Evolutionary conservation across 2,329 filamentous ascomycete species (phyloP), one percentile per base, ranked within the genome.

Genomic region (Pseudomassariella vexata): DNA sequence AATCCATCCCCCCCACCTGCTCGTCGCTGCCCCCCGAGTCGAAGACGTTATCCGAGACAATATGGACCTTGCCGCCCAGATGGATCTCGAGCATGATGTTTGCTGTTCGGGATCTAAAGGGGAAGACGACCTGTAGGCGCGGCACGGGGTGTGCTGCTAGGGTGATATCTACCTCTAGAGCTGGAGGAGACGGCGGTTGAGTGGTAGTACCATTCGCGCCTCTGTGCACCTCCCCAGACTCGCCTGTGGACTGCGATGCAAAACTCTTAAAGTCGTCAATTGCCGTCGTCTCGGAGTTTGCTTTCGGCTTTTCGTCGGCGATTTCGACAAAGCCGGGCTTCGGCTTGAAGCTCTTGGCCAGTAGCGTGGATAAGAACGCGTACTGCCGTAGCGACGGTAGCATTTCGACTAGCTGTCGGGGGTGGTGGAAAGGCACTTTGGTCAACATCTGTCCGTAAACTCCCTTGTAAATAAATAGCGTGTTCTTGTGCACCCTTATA

Each of bases 311-410:
- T 22, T 41, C 27, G 19, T 36, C 22, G 16, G 41, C 22, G 25
- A 42, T 26, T 32, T 44, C 35, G 8, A 42, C 35, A 6, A 47
- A 54, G 21, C 23, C 38, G 19, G 47, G 32, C 27, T 50, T 53
- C 4, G 58, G 49, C 21, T 62, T 64, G 47, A 86, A 83, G 35
- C 70, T 76, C 30, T 73, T 75, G 34, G 69, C 62, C 4, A 90
- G 65, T 3, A 92, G 56, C 0, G 66, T 74, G 2, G 76, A 76
- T 5, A 86, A 62, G 42, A 83, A 78, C 0, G 82, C 81, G 49
- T 86, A 92, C 52, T 92, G 85, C 10, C 86, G 70, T 11, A 92
- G 63, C 4, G 71, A 65, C 0, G 85, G 84, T n/a, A 94, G 66
- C 50, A 89, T 76, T 32, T 75, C 70, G 6, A 89, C 63, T 4